phyloP scores from a whole-genome alignment of 2,329 filamentous ascomycete species.

The Diplodia mutila region DNA sequence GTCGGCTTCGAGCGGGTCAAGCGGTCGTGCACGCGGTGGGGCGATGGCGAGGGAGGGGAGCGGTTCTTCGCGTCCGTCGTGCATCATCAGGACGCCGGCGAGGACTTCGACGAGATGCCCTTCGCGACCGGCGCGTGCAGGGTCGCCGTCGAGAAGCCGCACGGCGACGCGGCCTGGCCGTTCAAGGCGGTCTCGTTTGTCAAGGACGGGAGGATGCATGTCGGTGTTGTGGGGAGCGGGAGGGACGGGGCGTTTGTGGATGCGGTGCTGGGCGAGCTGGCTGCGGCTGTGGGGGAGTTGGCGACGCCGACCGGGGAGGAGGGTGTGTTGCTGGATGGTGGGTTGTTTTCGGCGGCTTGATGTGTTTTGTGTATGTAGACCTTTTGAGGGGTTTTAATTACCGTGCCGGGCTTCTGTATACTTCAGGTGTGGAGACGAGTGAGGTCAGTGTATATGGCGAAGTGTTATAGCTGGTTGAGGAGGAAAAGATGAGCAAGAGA shows the following conservation, averaged over 20 bases:
- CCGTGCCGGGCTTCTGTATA: no score
- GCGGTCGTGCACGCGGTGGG: constrained; percentile 40
- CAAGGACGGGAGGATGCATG: background rate
- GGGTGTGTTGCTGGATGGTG: background rate
- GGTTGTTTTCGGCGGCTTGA: background rate
- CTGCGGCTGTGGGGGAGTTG: background rate
- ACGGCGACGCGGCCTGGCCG: constrained; percentile 36
- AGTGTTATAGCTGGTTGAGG: no score
- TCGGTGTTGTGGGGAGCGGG: background rate
- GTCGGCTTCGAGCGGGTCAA: constrained; percentile 44
- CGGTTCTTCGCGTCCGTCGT: constrained; percentile 45
- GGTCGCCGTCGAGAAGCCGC: constrained; percentile 62
- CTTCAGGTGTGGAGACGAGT: no score
- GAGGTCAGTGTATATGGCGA: no score
- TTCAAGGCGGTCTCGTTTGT: constrained; percentile 24
- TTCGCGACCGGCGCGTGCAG: constrained; percentile 41
- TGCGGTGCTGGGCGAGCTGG: background rate
- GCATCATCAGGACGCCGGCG: constrained; percentile 46
- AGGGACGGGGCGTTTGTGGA: background rate
- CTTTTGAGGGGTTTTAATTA: no score
- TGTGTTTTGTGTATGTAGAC: no score
- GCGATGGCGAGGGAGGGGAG: constrained; percentile 28
- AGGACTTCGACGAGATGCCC: constrained; percentile 58
- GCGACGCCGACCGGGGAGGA: background rate
- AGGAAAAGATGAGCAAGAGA: no score